Evolutionary conservation across 192 early-diverging fungal genomes (phyloP).

Genomic region (Entomortierella chlamydospora): DNA sequence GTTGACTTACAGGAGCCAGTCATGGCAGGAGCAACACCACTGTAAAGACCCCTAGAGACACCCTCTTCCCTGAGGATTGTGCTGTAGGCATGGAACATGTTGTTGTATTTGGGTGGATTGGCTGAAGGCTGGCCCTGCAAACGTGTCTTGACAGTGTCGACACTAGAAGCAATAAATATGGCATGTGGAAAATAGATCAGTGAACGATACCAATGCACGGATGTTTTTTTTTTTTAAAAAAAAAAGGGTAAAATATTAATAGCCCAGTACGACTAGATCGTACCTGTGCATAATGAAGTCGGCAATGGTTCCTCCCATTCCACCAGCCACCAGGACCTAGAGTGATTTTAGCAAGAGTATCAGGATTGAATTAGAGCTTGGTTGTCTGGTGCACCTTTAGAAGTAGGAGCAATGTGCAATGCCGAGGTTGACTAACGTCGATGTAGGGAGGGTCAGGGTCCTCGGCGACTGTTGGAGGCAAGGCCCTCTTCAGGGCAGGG

Average conservation of each 20-base stretch:
- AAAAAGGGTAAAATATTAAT: not conserved
- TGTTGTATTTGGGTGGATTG: constrained; percentile 62
- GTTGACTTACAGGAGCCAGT: constrained; percentile 53
- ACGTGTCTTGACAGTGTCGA: constrained; percentile 69
- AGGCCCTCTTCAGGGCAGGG: constrained; percentile 21
- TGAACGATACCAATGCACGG: not conserved
- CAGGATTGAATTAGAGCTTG: no score
- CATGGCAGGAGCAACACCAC: constrained; percentile 68
- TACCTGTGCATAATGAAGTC: constrained; percentile 70
- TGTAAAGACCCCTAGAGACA: constrained; percentile 62
- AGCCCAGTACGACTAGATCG: not conserved
- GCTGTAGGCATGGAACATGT: constrained; percentile 68
- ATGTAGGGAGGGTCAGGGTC: constrained; percentile 37
- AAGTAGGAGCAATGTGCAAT: no score
- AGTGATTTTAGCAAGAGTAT: no score
- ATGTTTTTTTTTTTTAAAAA: constrained; percentile 1
- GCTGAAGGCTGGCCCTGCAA: constrained; percentile 64
- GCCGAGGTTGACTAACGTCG: no score
- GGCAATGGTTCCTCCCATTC: constrained; percentile 64
- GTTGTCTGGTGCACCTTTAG: no score
- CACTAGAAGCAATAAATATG: no score
- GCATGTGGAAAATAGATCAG: not conserved
- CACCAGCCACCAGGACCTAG: constrained; percentile 64
- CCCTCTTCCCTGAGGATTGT: constrained; percentile 68
- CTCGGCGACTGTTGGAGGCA: constrained; percentile 15